Conservation (phyloP, 371 early-diverging fungal species). For the Rhizopus microsporus region DNA sequence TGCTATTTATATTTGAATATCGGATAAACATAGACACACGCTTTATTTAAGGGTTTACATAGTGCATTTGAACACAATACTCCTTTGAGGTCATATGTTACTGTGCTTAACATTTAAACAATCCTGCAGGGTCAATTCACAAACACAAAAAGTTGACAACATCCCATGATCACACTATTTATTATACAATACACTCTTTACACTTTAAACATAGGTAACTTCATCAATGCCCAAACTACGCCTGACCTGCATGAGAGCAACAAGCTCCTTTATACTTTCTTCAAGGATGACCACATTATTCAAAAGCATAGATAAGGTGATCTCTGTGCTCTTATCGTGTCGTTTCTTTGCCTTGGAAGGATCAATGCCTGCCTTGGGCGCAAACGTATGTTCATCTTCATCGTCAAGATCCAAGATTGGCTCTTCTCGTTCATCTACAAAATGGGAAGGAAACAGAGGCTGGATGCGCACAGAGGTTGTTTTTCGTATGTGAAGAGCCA, state of each 20-base stretch:
- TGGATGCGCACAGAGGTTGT: constrained; percentile 53
- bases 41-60: no score
- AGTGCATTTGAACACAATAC: no score
- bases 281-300: constrained; percentile 92
- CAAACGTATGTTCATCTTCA: constrained; percentile 52
- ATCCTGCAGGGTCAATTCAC: no score
- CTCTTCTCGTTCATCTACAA: constrained; percentile 52
- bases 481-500: constrained; percentile 43
- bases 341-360: constrained; percentile 34
- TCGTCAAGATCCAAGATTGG: constrained; percentile 37
- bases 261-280: constrained; percentile 88
- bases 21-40: no score
- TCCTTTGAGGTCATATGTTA: no score
- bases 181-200: not conserved
- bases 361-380: constrained; percentile 32
- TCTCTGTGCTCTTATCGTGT: constrained; percentile 53
- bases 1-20: no score
- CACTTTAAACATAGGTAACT: constrained; percentile 16
- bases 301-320: constrained; percentile 65
- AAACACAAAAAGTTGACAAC: no score
- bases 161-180: not conserved
- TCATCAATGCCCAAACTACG: constrained; percentile 77
- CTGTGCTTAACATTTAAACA: no score
- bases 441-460: constrained; percentile 62
- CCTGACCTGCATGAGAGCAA: constrained; percentile 82